Percentiles rank a stretch among this genome's conserved stretches.
phyloP scores from a whole-genome alignment of 306 rosid species.

The Castanea sativa region DNA sequence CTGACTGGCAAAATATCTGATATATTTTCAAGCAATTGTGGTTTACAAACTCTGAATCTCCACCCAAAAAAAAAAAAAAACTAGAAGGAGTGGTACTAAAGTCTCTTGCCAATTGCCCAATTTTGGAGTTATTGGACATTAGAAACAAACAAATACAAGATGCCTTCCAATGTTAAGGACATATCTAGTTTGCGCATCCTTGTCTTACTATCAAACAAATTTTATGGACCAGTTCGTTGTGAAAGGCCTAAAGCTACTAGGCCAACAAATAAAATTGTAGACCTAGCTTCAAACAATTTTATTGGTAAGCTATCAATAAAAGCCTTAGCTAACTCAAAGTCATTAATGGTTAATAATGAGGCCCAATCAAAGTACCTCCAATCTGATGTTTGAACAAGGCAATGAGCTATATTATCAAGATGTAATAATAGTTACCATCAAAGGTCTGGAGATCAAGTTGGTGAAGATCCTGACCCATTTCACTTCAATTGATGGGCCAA shows the following conservation, averaged over 20 bases:
- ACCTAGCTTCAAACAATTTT: constrained; percentile 15
- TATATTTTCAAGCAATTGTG: constrained; percentile 18
- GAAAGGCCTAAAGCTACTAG: not conserved
- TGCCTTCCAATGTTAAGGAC: constrained; percentile 1
- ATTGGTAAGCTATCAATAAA: not conserved
- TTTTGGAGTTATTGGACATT: constrained; percentile 30
- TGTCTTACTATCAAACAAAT: constrained; percentile 28
- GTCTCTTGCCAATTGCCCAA: constrained; percentile 23
- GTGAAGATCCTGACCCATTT: constrained; percentile 31
- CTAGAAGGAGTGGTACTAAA: constrained; percentile 19
- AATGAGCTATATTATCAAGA: constrained; percentile 20
- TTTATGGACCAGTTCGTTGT: constrained; percentile 18
- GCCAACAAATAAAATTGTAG: constrained; percentile 36
- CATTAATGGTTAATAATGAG: constrained; percentile 13
- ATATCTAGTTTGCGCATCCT: constrained; percentile 30
- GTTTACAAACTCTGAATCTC: constrained; percentile 21
- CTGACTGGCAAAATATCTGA: not conserved
- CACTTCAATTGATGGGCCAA: constrained; percentile 27
- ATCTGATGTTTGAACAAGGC: not conserved
- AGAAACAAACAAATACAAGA: constrained; percentile 25
- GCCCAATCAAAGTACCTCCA: constrained; percentile 18
- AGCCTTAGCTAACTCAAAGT: not conserved
- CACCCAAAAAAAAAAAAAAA: no score
- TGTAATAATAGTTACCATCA: constrained; percentile 22
- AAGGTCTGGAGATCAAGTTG: constrained; percentile 28